phyloP scores from a whole-genome alignment of 306 rosid species.

The Luffa aegyptiaca region DNA sequence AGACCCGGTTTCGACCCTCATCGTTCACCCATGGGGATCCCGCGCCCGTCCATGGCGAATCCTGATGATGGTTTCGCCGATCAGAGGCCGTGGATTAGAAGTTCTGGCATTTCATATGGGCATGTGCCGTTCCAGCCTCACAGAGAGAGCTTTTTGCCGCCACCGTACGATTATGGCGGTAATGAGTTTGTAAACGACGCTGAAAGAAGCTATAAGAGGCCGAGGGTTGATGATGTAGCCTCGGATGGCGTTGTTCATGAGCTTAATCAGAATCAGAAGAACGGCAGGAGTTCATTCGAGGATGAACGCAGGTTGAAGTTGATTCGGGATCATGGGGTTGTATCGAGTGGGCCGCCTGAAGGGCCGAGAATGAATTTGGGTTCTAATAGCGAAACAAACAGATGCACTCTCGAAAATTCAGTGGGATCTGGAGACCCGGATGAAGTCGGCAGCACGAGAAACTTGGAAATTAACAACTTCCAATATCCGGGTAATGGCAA shows the following conservation, averaged over 20 bases:
- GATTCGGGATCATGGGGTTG: slow-evolving; percentile 78
- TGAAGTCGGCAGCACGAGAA: neutral
- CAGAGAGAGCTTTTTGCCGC: slow-evolving; percentile 16
- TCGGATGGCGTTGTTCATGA: slow-evolving; percentile 4
- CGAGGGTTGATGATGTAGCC: slow-evolving; percentile 37
- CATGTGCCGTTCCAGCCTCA: slow-evolving; percentile 17
- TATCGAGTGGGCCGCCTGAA: slow-evolving; percentile 15
- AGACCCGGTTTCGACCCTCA: slow-evolving; percentile 19
- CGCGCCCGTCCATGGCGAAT: slow-evolving; percentile 10
- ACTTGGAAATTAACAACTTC: neutral
- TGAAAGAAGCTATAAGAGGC: slow-evolving; percentile 52
- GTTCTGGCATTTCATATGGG: slow-evolving; percentile 20
- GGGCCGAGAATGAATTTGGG: neutral
- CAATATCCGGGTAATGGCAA: neutral
- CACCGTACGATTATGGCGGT: slow-evolving; percentile 19
- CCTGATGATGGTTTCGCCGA: slow-evolving; percentile 17
- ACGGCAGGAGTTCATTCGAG: slow-evolving; percentile 20
- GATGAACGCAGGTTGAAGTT: slow-evolving; percentile 65
- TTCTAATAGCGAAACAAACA: neutral
- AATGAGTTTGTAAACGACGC: slow-evolving; percentile 21
- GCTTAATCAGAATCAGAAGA: slow-evolving; percentile 9
- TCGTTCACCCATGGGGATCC: slow-evolving; percentile 4
- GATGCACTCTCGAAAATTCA: slow-evolving; percentile 4
- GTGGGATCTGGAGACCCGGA: neutral
- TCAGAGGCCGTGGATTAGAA: slow-evolving; percentile 19